A percentile compares a stretch with the other conserved stretches of the same genome.
Conservation (phyloP, 495 filamentous ascomycete species). For the Lentithecium fluviatile region DNA sequence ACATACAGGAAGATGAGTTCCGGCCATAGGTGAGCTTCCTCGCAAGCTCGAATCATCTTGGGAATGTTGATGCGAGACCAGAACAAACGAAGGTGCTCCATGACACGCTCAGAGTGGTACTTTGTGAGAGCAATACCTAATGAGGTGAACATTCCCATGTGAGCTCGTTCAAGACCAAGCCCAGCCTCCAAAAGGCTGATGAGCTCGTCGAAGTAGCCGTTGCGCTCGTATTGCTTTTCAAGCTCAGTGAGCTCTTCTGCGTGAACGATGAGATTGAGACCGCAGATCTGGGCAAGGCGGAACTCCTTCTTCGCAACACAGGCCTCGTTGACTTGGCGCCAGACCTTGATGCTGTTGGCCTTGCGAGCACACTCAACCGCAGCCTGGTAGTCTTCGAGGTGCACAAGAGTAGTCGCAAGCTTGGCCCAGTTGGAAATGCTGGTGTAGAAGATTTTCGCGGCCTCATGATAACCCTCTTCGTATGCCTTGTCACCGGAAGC, state of each 20-base stretch:
- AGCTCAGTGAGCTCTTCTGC: conserved; percentile 93
- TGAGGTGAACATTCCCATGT: conserved; percentile 97
- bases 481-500: conserved; percentile 98
- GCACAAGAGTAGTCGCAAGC: conserved; percentile 93
- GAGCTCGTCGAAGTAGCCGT: conserved; percentile 98
- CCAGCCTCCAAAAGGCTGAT: conserved; percentile 93
- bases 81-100: conserved; percentile 99
- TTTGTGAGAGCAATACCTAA: conserved; percentile 93
- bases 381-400: conserved; percentile 94
- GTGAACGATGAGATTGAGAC: conserved; percentile 97
- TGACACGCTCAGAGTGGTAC: conserved; percentile 92
- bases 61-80: conserved; percentile 98
- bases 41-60: conserved; percentile 93
- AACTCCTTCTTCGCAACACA: conserved; percentile 99
- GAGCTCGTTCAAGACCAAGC: conserved; percentile 85
- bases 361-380: conserved; percentile 98
- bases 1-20: conserved; percentile 98
- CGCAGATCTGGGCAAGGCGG: conserved; percentile 97
- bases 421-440: conserved; percentile 99
- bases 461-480: conserved; percentile 89
- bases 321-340: conserved; percentile 97
- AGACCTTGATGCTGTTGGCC: conserved; percentile 98
- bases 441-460: conserved; percentile 97
- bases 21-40: conserved; percentile 95
- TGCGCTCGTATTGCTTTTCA: conserved; percentile 92